phyloP scores from a whole-genome alignment of 345 rosid species.

The Gossypium sturtianum region DNA sequence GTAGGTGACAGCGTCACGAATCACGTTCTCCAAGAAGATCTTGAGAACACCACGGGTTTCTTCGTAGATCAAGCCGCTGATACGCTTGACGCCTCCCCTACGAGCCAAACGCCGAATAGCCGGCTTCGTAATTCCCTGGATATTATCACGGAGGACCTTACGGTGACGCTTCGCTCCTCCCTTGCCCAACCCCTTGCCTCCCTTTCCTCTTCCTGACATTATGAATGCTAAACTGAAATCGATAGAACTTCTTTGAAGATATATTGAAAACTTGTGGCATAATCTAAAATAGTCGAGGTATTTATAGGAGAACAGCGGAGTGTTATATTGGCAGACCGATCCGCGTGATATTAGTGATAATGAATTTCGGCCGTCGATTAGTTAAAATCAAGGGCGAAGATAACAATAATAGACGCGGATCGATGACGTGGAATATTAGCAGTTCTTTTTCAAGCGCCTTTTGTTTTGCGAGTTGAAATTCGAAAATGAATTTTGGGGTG shows the following conservation, averaged over 20 bases:
- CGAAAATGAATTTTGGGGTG: neutral
- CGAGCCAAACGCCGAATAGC: constrained; percentile 52
- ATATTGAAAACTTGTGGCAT: neutral
- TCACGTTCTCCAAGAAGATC: constrained; percentile 52
- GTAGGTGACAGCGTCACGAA: constrained; percentile 49
- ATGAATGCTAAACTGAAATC: neutral
- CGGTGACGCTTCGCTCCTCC: constrained; percentile 65
- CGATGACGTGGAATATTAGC: constrained; percentile 25
- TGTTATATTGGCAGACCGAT: neutral
- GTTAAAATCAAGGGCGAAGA: constrained; percentile 14
- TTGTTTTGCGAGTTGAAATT: neutral
- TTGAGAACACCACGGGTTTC: constrained; percentile 54
- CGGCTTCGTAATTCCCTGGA: constrained; percentile 53
- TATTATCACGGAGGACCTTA: constrained; percentile 56
- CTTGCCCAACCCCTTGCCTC: constrained; percentile 61
- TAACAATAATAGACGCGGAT: constrained; percentile 5
- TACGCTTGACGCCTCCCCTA: constrained; percentile 58
- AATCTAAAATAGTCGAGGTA: neutral
- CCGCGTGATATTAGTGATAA: neutral
- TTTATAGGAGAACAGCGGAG: neutral
- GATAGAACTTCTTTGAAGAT: neutral
- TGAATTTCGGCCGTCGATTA: constrained; percentile 1
- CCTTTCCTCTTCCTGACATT: constrained; percentile 62
- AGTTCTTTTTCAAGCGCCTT: neutral
- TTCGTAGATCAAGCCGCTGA: constrained; percentile 52